Percentiles rank a stretch among this genome's conserved stretches.
These are phyloP conservation scores for Coccomyxa sp. DNA, from an alignment of 139 green algal species.

Conservation along the genomic window DNA sequence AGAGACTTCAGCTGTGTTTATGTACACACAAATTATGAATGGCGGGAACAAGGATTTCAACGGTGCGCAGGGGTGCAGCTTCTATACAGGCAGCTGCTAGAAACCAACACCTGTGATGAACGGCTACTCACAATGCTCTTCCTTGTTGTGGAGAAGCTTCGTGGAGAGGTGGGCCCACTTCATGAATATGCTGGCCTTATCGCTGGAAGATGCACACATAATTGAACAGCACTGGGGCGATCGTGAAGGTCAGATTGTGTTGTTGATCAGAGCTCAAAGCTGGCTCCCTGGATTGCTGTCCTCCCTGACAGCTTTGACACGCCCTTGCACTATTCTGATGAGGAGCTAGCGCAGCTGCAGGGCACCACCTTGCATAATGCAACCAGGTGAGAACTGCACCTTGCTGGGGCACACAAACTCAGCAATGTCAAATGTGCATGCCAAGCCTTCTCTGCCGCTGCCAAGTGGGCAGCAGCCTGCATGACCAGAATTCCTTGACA, in stretches of 20 bases:
- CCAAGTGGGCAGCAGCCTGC: not conserved
- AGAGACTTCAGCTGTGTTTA: not conserved
- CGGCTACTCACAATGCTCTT: constrained; percentile 50
- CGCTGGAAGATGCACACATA: not conserved
- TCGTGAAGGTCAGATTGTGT: not conserved
- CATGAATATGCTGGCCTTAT: not conserved
- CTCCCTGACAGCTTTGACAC: not conserved
- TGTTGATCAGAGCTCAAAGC: not conserved
- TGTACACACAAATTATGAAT: no score
- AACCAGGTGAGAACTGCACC: constrained; percentile 14
- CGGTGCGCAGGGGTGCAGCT: not conserved
- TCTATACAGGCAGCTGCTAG: constrained; percentile 16
- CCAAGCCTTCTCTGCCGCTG: not conserved
- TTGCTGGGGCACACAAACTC: not conserved
- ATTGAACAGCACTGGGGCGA: not conserved
- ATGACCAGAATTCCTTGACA: not conserved
- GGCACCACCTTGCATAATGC: constrained; percentile 66
- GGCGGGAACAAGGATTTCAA: not conserved
- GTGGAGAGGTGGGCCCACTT: not conserved
- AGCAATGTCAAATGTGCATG: not conserved
- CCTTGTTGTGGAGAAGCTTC: constrained; percentile 51
- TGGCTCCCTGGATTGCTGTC: not conserved
- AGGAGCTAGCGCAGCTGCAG: constrained; percentile 58
- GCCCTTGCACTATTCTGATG: constrained; percentile 26
- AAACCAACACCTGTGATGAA: constrained; percentile 51